Percentiles rank a stretch among this genome's conserved stretches.
phyloP scores from a whole-genome alignment of 2,329 filamentous ascomycete genomes.

The Calonectria pauciramosa region DNA sequence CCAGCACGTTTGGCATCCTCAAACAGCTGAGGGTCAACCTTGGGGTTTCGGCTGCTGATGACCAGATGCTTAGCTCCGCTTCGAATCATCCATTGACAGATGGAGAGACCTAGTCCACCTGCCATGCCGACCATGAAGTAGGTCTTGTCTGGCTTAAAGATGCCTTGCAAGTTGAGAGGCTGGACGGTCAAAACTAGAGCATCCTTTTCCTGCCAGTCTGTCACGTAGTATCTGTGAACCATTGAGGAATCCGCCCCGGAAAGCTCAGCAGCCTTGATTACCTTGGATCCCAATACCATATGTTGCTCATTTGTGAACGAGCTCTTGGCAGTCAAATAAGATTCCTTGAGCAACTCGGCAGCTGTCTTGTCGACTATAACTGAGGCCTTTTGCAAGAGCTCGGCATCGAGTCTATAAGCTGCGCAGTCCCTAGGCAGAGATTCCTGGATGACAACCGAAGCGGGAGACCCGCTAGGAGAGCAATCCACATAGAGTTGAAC shows the following conservation, averaged over 20 bases:
- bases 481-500: slow-evolving; percentile 18
- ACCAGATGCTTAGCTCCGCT: slow-evolving; percentile 52
- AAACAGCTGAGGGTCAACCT: slow-evolving; percentile 39
- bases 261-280: slow-evolving; percentile 19
- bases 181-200: slow-evolving; percentile 17
- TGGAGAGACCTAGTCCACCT: slow-evolving; percentile 51
- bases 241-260: slow-evolving; percentile 2
- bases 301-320: neutral
- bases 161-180: slow-evolving; percentile 11
- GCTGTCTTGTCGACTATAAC: neutral
- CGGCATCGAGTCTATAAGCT: neutral
- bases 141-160: slow-evolving; percentile 44
- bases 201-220: slow-evolving; percentile 20
- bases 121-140: slow-evolving; percentile 51
- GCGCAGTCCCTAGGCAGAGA: neutral
- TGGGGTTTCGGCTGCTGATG: slow-evolving; percentile 54
- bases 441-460: neutral
- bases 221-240: slow-evolving; percentile 9
- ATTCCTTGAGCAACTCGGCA: neutral
- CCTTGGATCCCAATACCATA: too few relatives aligned
- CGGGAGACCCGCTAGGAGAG: neutral
- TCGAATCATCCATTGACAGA: slow-evolving; percentile 53
- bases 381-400: slow-evolving; percentile 1
- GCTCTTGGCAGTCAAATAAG: neutral
- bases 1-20: slow-evolving; percentile 28